Percentiles rank a stretch among this genome's conserved stretches.
phyloP scores from a whole-genome alignment of 805 yeast species.

The Lachancea quebecensis region DNA sequence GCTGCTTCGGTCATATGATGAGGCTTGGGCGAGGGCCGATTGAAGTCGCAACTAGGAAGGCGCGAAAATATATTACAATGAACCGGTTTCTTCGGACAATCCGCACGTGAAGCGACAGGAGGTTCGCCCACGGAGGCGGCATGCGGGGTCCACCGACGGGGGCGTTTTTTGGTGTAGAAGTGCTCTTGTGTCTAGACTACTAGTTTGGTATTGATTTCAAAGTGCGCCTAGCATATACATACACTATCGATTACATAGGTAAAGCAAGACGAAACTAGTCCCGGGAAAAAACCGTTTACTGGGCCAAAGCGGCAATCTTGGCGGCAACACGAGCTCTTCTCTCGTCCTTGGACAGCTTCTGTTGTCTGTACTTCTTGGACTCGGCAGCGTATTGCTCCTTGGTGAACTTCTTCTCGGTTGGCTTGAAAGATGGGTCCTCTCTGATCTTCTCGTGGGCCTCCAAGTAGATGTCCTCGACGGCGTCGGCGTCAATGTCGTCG shows the following conservation, averaged over 20 bases:
- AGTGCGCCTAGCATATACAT: neutral
- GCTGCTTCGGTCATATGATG: neutral
- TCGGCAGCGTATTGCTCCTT: conserved; percentile 97
- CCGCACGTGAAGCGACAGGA: neutral
- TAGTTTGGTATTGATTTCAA: neutral
- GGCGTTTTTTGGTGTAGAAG: too few species aligned
- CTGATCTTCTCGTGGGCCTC: conserved; percentile 95
- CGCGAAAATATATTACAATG: too few species aligned
- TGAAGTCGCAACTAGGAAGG: conserved; percentile 2
- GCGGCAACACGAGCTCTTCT: conserved; percentile 82
- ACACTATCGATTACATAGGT: neutral
- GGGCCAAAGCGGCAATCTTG: conserved; percentile 87
- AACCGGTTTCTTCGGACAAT: too few species aligned
- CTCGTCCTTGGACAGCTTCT: conserved; percentile 85
- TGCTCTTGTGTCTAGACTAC: too few species aligned
- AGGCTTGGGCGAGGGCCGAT: neutral
- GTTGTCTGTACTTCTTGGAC: conserved; percentile 85
- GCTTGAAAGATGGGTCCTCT: conserved; percentile 88
- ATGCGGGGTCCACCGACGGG: too few species aligned
- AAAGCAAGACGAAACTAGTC: neutral
- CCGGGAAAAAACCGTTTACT: conserved; percentile 14
- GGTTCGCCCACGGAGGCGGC: too few species aligned
- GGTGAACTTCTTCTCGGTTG: conserved; percentile 87
- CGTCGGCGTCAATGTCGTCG: conserved; percentile 96
- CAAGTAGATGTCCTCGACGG: conserved; percentile 88